These are phyloP conservation scores for Podospora anserina DNA, from an alignment of 495 filamentous ascomycete species.

Conservation along the genomic window DNA sequence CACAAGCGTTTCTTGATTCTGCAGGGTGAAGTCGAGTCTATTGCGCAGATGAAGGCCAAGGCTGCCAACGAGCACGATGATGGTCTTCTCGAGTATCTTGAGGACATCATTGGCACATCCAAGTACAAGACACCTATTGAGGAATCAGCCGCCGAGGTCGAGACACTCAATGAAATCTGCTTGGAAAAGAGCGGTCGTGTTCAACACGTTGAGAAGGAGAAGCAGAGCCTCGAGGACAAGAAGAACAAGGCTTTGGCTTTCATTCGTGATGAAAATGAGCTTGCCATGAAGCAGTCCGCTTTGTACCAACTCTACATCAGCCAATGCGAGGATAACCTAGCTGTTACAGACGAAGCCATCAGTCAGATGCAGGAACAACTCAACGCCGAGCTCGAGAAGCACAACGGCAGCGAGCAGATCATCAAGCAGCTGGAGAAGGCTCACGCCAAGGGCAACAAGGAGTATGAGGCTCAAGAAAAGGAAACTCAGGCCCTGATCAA, in stretches of 20 bases:
- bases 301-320: conserved; percentile 87
- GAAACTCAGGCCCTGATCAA: conserved; percentile 74
- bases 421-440: conserved; percentile 86
- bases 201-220: conserved; percentile 97
- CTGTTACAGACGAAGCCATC: conserved; percentile 86
- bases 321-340: conserved; percentile 82
- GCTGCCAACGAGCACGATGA: conserved; percentile 93
- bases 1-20: conserved; percentile 98
- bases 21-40: conserved; percentile 96
- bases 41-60: conserved; percentile 98
- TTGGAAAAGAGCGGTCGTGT: conserved; percentile 90
- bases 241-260: conserved; percentile 90
- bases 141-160: conserved; percentile 82
- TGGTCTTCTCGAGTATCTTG: conserved; percentile 91
- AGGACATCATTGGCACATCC: conserved; percentile 97
- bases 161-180: conserved; percentile 90
- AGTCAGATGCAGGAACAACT: conserved; percentile 84
- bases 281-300: conserved; percentile 80
- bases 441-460: conserved; percentile 75
- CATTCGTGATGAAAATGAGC: conserved; percentile 88
- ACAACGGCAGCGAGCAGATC: conserved; percentile 83
- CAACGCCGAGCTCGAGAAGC: conserved; percentile 84
- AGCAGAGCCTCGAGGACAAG: conserved; percentile 85
- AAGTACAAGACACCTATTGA: conserved; percentile 97
- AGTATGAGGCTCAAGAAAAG: conserved; percentile 80